phyloP scores from a whole-genome alignment of 2,329 filamentous ascomycete genomes.

The Aspergillus transmontanensis region DNA sequence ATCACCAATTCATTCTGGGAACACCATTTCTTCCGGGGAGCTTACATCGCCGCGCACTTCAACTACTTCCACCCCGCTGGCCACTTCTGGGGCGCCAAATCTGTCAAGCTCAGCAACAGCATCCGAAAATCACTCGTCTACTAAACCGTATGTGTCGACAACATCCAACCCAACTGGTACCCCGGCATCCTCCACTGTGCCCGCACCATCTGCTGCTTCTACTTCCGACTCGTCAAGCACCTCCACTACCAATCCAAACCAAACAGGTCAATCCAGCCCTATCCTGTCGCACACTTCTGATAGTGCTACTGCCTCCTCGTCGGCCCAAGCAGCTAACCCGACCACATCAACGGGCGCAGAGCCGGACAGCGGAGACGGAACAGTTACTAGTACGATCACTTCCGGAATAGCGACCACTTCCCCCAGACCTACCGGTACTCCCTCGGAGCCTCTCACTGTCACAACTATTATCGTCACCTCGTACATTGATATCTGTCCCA shows the following conservation, averaged over 20 bases:
- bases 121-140: neutral
- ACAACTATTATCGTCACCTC: constrained; percentile 44
- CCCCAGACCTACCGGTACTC: constrained; percentile 18
- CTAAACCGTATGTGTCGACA: neutral
- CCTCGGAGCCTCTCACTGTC: constrained; percentile 27
- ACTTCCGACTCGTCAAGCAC: constrained; percentile 1
- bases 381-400: constrained; percentile 6
- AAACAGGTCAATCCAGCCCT: constrained; percentile 1
- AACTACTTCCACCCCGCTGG: neutral
- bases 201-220: neutral
- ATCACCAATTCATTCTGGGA: neutral
- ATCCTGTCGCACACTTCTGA: neutral
- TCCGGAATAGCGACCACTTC: constrained; percentile 15
- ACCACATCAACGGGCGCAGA: neutral
- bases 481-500: constrained; percentile 46
- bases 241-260: neutral
- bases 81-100: neutral
- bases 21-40: constrained; percentile 1
- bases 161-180: neutral
- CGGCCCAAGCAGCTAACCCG: neutral
- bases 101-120: neutral
- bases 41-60: neutral
- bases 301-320: constrained; percentile 6
- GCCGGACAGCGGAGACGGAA: constrained; percentile 13
- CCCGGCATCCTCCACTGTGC: neutral